Evolutionary conservation across 1,284 basidiomycete genomes (phyloP), one percentile per base, ranked within the genome.

Genomic region (Sanguinoderma infundibulare): DNA sequence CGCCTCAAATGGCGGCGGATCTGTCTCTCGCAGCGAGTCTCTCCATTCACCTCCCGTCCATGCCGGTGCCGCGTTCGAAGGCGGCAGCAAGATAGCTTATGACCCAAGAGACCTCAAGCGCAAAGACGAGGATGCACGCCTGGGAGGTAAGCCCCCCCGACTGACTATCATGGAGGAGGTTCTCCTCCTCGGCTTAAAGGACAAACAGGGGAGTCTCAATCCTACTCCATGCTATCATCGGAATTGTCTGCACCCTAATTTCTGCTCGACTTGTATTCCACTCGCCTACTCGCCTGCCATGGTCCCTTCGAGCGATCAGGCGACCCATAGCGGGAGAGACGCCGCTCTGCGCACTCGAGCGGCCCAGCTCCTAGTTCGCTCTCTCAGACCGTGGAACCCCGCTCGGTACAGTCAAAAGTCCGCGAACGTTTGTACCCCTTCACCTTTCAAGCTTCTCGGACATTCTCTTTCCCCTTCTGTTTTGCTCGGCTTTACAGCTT

Each of bases 161-260:
- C 79, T 99, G 68, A 99, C 97, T 9, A 85, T 99, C 60, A 95
- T 99, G 93, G 97, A 99, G 79, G 98, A 99, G 79, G 89, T 99
- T 17, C 79, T 99, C 57, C 77, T 99, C 57, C 80, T 99, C 15
- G 97, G 98, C 1, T 79, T 95, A 55, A 96, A 96, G 74, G 95
- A 96, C 77, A 92, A 92, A 72, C 92, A 94, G 80, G 91, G 92
- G 67, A 57, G 87, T 78, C 34, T 20, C 22, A 22, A 32, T 24
- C 5, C 28, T 51, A 57, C 17, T n/a, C 52, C 63, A 22, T 62
- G 56, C 53, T n/a, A 49, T 38, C 15, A 22, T 40, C 20, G 20
- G 30, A 12, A 20, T 20, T 17, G 32, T 22, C 7, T 14, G 28
- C n/a, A 2, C n/a, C 28, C 24, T 28, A 8, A 20, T 5, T 32